A percentile compares a stretch with the other conserved stretches of the same genome.
Conservation (phyloP, 257 asterid species). For the Eustoma russellianum region DNA sequence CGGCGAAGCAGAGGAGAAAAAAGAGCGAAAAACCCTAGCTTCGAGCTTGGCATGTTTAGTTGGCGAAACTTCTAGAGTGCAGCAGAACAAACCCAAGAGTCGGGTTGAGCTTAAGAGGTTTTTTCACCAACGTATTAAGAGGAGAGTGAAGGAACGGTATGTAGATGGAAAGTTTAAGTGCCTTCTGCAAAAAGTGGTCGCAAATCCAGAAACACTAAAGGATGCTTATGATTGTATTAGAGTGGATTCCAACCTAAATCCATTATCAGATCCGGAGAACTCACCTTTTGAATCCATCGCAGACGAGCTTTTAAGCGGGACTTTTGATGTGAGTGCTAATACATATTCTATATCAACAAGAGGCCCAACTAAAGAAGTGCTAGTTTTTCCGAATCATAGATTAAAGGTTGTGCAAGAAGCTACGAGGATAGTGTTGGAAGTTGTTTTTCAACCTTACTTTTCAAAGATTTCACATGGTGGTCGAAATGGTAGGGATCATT, state of each 20-base stretch:
- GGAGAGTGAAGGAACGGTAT: constrained; percentile 73
- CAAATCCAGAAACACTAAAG: constrained; percentile 56
- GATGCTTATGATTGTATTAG: constrained; percentile 75
- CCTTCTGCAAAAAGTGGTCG: constrained; percentile 64
- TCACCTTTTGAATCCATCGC: constrained; percentile 65
- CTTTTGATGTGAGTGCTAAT: constrained; percentile 51
- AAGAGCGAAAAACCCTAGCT: constrained; percentile 40
- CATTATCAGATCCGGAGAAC: constrained; percentile 27
- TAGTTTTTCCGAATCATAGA: constrained; percentile 57
- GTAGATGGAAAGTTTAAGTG: constrained; percentile 54
- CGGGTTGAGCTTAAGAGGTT: constrained; percentile 48
- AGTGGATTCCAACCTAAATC: constrained; percentile 52
- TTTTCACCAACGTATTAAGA: constrained; percentile 66
- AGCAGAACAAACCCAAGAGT: constrained; percentile 33
- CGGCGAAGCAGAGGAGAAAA: constrained; percentile 16
- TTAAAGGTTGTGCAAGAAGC: constrained; percentile 83
- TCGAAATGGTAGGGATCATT: constrained; percentile 73
- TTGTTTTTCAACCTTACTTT: constrained; percentile 73
- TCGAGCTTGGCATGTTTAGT: constrained; percentile 68
- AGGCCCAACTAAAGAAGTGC: constrained; percentile 54
- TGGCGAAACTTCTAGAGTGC: constrained; percentile 44
- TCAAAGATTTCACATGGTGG: constrained; percentile 83
- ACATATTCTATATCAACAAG: constrained; percentile 49
- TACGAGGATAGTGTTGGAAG: constrained; percentile 64
- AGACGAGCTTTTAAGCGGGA: constrained; percentile 55